A percentile compares a stretch with the other conserved stretches of the same genome.
phyloP scores from a whole-genome alignment of 192 early-diverging fungal species.

The Podila verticillata region DNA sequence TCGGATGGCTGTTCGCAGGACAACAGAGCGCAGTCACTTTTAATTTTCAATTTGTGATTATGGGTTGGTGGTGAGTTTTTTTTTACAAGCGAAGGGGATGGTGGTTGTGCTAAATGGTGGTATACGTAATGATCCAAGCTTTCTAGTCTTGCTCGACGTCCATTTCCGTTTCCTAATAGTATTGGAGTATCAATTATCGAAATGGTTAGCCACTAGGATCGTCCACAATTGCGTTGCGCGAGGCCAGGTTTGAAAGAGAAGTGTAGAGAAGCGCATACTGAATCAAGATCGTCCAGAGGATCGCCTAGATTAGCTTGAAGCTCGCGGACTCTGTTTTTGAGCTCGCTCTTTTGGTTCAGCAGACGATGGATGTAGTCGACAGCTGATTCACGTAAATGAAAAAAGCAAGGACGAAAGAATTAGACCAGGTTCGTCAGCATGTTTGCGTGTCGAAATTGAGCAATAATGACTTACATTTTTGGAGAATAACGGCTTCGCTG shows the following conservation, averaged over 20 bases:
- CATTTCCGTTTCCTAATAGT: slow-evolving; percentile 2
- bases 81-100: too few relatives aligned
- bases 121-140: too few relatives aligned
- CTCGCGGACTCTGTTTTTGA: slow-evolving; percentile 59
- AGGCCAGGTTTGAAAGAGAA: background rate
- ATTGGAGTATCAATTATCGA: background rate
- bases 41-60: too few relatives aligned
- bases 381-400: slow-evolving; percentile 41
- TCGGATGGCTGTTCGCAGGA: too few relatives aligned
- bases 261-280: background rate
- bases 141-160: background rate
- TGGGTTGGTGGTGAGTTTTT: too few relatives aligned
- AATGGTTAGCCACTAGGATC: background rate
- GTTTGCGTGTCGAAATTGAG: background rate
- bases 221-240: background rate
- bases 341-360: slow-evolving; percentile 63
- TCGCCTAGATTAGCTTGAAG: slow-evolving; percentile 57
- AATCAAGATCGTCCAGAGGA: slow-evolving; percentile 21
- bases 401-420: background rate
- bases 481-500: slow-evolving; percentile 83
- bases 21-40: too few relatives aligned
- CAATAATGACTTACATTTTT: slow-evolving; percentile 62
- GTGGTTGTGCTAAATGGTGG: too few relatives aligned
- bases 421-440: background rate
- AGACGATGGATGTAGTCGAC: slow-evolving; percentile 79